A percentile compares a stretch with the other conserved stretches of the same genome.
Conservation (phyloP, 441 rosid genomes). For the Adansonia grandidieri region DNA sequence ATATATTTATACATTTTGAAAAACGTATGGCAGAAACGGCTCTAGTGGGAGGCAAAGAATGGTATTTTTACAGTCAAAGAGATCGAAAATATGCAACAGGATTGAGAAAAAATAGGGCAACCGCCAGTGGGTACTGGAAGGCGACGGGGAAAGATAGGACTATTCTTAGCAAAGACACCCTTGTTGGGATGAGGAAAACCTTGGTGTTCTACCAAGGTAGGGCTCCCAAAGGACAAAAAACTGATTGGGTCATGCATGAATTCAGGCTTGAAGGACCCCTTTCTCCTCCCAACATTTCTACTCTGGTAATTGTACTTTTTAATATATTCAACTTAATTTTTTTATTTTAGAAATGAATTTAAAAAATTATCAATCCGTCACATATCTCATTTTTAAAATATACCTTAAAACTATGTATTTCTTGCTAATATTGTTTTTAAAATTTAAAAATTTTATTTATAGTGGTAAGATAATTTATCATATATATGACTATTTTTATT, state of each 20-base stretch:
- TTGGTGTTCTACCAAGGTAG: conserved; percentile 66
- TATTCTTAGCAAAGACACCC: conserved; percentile 39
- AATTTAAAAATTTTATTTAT: too few relatives aligned
- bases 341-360: not conserved
- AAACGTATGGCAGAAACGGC: conserved; percentile 44
- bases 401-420: too few relatives aligned
- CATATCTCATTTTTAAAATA: too few relatives aligned
- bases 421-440: too few relatives aligned
- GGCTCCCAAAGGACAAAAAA: conserved; percentile 67
- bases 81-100: conserved; percentile 74
- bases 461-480: too few relatives aligned
- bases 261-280: conserved; percentile 51
- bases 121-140: conserved; percentile 64
- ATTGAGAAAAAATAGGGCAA: conserved; percentile 59
- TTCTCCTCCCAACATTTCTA: conserved; percentile 35
- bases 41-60: conserved; percentile 59
- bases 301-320: not conserved
- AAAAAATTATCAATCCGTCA: too few relatives aligned
- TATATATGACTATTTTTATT: too few relatives aligned
- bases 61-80: conserved; percentile 64
- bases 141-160: conserved; percentile 65
- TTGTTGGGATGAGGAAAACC: conserved; percentile 74
- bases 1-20: not conserved
- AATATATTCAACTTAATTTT: not conserved
- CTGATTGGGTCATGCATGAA: conserved; percentile 76